phyloP scores from a whole-genome alignment of 306 rosid species.

The Echinosophora koreensis region DNA sequence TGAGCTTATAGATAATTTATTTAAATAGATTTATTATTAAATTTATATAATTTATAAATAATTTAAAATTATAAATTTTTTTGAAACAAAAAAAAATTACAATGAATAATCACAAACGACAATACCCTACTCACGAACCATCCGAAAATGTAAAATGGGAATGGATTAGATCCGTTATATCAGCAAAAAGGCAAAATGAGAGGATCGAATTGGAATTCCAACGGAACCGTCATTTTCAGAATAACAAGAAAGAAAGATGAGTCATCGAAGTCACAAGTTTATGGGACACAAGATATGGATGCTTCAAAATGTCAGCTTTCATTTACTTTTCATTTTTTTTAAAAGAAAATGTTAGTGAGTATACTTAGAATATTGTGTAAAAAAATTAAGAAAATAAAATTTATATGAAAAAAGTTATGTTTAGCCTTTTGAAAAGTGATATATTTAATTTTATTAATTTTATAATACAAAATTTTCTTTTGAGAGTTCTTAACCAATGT shows the following conservation, averaged over 20 bases:
- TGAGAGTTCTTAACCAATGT: too few species aligned
- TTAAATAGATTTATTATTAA: not conserved
- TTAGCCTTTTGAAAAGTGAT: too few species aligned
- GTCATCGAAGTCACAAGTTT: not conserved
- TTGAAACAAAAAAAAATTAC: not conserved
- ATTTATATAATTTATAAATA: not conserved
- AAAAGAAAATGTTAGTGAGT: too few species aligned
- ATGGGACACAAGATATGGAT: slow-evolving; percentile 10
- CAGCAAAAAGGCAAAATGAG: not conserved
- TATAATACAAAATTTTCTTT: too few species aligned
- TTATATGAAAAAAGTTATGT: too few species aligned
- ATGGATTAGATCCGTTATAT: not conserved
- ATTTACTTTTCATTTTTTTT: not conserved
- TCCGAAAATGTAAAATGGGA: not conserved
- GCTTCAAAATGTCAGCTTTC: not conserved
- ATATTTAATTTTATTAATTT: too few species aligned
- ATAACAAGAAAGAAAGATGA: not conserved
- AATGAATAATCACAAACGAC: not conserved
- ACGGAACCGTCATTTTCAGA: slow-evolving; percentile 10
- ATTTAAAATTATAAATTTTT: not conserved
- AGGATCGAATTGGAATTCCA: not conserved
- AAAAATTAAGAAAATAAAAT: too few species aligned
- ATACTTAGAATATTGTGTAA: too few species aligned
- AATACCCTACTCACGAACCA: not conserved
- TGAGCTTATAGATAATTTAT: too few species aligned